Evolutionary conservation across 345 rosid genomes (phyloP), one percentile per base, ranked within the genome.

Genomic region (Hypericum perforatum): DNA sequence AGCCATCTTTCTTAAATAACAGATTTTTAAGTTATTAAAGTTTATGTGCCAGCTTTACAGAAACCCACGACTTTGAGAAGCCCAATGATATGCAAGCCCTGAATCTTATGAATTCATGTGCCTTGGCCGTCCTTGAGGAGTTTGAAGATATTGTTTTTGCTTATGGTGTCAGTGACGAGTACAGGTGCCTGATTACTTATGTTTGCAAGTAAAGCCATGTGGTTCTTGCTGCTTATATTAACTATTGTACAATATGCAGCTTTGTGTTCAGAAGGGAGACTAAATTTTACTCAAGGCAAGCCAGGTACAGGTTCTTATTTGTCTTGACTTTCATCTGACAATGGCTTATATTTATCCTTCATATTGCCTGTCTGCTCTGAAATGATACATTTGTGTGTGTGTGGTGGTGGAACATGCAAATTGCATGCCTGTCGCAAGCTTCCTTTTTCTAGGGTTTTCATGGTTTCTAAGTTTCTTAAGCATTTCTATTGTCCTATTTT

Each of bases 141-240:
- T 83, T 82, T 71, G 51, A 69, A 59, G 95, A 88, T 58, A 66
- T 82, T 65, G 56, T 63, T 41, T 85, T 91, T 63, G 70, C 90
- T 39, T 91, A 82, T 67, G 94, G 95, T 51, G 94, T 78, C 50
- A 91, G 96, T 64, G 95, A 87, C 63, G 96, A 88, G 77, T 92
- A 92, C 71, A 92, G 95, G 89, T 85, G 59, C 14, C 8, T 16
- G 0, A n/a, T 67, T 40, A 61, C 59, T 40, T 9, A 2, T 7
- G n/a, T 41, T 57, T 52, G 39, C 60, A 41, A 14, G 45, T 41
- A 55, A 52, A 48, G 9, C 10, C 47, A 22, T 59, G n/a, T 52
- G 36, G 16, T 66, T 66, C 16, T 1, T 16, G 37, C 5, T 6
- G 8, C 16, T 54, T 50, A 6, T 41, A 29, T 70, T 53, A 59